phyloP scores from a whole-genome alignment of 495 filamentous ascomycete species.

The Xylaria acuta region DNA sequence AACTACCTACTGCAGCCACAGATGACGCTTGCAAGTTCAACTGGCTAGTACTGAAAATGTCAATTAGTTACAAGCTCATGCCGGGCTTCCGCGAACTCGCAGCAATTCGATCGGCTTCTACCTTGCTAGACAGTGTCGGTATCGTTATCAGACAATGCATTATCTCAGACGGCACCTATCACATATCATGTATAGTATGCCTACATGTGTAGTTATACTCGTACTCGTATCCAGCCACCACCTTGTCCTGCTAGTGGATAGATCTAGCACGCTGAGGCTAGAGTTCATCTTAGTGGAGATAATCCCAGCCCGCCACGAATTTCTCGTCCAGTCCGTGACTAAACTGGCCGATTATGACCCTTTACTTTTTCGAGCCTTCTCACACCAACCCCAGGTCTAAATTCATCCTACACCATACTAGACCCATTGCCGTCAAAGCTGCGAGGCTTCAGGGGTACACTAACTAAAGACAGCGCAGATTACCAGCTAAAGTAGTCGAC shows the following conservation, averaged over 20 bases:
- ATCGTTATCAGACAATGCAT: not conserved
- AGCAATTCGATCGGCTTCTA: not conserved
- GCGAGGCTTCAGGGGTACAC: constrained; percentile 2
- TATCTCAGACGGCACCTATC: not conserved
- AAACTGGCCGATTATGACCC: not conserved
- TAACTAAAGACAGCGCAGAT: not conserved
- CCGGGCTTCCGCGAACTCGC: constrained; percentile 1
- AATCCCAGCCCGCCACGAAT: not conserved
- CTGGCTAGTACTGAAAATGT: not conserved
- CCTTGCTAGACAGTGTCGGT: not conserved
- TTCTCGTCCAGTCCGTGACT: not conserved
- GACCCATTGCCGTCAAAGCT: not conserved
- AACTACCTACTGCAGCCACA: not conserved
- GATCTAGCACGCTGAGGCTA: not conserved
- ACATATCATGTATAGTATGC: not conserved
- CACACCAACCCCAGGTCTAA: not conserved
- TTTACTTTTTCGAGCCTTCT: not conserved
- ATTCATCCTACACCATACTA: not conserved
- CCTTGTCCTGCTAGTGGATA: not conserved
- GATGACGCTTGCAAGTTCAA: constrained; percentile 7
- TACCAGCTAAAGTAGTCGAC: not conserved
- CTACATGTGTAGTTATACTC: not conserved
- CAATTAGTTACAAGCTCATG: not conserved
- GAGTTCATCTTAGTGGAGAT: not conserved
- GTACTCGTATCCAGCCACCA: constrained; percentile 6